phyloP scores from a whole-genome alignment of 2,329 filamentous ascomycete genomes.

The Pseudogymnoascus sp. region DNA sequence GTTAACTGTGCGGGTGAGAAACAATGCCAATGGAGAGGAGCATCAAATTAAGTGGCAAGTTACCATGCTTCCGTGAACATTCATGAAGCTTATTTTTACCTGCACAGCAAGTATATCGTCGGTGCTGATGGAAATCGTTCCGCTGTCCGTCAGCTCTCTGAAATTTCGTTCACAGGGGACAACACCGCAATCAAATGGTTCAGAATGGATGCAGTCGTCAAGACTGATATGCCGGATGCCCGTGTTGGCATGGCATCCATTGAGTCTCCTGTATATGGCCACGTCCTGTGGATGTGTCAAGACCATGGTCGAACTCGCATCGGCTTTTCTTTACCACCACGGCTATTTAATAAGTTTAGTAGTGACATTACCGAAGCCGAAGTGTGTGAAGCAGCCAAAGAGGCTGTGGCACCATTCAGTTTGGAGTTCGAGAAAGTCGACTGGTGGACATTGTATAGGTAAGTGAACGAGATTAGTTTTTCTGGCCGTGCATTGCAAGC shows the following conservation, averaged over 20 bases:
- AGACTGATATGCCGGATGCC: slow-evolving; percentile 13
- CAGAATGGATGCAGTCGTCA: slow-evolving; percentile 13
- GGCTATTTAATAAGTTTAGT: slow-evolving; percentile 8
- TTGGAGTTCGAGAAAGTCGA: too few relatives aligned
- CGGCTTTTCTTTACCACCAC: slow-evolving; percentile 12
- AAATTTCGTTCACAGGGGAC: slow-evolving; percentile 10
- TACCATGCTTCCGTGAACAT: not conserved
- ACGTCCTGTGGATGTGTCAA: slow-evolving; percentile 11
- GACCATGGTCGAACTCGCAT: slow-evolving; percentile 11
- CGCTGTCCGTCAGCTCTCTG: slow-evolving; percentile 11
- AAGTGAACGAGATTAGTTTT: too few relatives aligned
- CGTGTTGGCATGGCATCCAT: slow-evolving; percentile 3
- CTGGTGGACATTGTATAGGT: too few relatives aligned
- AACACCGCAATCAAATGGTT: slow-evolving; percentile 12
- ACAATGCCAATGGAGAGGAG: too few relatives aligned
- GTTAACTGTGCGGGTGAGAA: too few relatives aligned
- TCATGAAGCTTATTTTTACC: not conserved
- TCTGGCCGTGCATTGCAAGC: too few relatives aligned
- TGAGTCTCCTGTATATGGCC: slow-evolving; percentile 10
- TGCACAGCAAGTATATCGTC: slow-evolving; percentile 15
- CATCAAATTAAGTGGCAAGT: too few relatives aligned
- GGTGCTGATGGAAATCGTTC: slow-evolving; percentile 15
- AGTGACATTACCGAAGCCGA: too few relatives aligned
- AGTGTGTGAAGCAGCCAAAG: too few relatives aligned
- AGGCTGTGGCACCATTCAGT: too few relatives aligned